These are phyloP conservation scores for Alternaria sp. DNA, from an alignment of 2,329 filamentous ascomycete species.

Conservation along the genomic window DNA sequence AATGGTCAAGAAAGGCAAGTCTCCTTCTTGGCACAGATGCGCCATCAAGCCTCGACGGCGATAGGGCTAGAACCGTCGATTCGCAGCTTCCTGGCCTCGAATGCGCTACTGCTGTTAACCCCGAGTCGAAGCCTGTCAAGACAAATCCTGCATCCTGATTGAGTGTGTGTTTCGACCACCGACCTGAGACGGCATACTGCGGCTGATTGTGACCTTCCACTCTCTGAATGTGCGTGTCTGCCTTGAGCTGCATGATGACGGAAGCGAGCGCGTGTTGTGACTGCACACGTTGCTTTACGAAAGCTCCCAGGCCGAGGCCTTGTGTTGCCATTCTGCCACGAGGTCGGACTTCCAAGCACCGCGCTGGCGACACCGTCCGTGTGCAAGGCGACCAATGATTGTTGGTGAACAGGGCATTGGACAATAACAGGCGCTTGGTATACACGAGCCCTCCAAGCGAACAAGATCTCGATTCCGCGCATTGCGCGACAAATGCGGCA, in stretches of 20 bases:
- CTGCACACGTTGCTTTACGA: conserved; percentile 28
- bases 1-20: conserved; percentile 13
- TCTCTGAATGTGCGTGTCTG: conserved; percentile 24
- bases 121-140: conserved; percentile 7
- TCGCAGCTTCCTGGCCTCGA: not conserved
- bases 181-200: conserved; percentile 22
- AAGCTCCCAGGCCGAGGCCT: conserved; percentile 31
- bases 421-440: conserved; percentile 31
- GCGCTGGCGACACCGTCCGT: conserved; percentile 22
- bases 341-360: conserved; percentile 30
- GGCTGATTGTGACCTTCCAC: conserved; percentile 22
- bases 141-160: conserved; percentile 18
- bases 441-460: conserved; percentile 23
- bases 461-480: conserved; percentile 8
- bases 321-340: conserved; percentile 34
- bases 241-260: conserved; percentile 41
- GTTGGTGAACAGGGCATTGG: conserved; percentile 28
- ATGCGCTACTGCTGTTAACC: conserved; percentile 8
- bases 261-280: conserved; percentile 22
- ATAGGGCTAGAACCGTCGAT: conserved; percentile 12
- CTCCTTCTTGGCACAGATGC: conserved; percentile 18
- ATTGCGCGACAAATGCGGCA: conserved; percentile 21
- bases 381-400: conserved; percentile 26
- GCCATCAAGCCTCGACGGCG: conserved; percentile 14
- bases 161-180: conserved; percentile 25